Percentiles rank a stretch among this genome's conserved stretches.
phyloP scores from a whole-genome alignment of 345 rosid genomes.

The Raphanus sativus region DNA sequence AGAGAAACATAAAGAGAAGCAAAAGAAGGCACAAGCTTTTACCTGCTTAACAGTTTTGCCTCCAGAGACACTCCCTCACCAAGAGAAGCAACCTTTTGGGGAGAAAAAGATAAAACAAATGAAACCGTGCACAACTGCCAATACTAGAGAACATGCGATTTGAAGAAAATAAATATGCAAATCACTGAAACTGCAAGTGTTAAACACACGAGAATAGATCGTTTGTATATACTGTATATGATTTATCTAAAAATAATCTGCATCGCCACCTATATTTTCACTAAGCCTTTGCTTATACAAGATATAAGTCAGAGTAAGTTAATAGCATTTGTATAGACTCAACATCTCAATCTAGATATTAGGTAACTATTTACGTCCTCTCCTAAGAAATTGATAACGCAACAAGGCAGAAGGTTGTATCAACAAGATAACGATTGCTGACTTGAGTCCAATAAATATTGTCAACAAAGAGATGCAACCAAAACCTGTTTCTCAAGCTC shows the following conservation, averaged over 20 bases:
- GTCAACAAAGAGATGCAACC: slow-evolving; percentile 6
- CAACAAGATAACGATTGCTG: slow-evolving; percentile 1
- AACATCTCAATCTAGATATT: not conserved
- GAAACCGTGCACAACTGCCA: slow-evolving; percentile 25
- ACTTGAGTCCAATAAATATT: not conserved
- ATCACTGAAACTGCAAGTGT: slow-evolving; percentile 1
- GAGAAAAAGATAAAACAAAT: slow-evolving; percentile 24
- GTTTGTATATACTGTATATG: not conserved
- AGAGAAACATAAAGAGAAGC: slow-evolving; percentile 22
- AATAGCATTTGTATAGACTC: not conserved
- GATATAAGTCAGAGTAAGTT: not conserved
- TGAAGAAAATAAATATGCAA: slow-evolving; percentile 6
- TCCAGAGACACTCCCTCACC: slow-evolving; percentile 97
- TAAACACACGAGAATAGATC: not conserved
- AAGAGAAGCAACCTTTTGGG: slow-evolving; percentile 83
- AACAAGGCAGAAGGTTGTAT: slow-evolving; percentile 12
- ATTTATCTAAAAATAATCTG: slow-evolving; percentile 3
- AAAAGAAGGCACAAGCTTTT: slow-evolving; percentile 28
- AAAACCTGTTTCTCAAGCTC: slow-evolving; percentile 98
- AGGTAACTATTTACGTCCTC: not conserved
- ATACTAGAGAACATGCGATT: not conserved
- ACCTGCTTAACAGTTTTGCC: slow-evolving; percentile 93
- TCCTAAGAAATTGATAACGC: not conserved
- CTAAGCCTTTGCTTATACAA: not conserved
- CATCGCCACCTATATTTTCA: not conserved